Evolutionary conservation across 805 yeast genomes (phyloP).

Genomic region (Wickerhamomyces chambardii): DNA sequence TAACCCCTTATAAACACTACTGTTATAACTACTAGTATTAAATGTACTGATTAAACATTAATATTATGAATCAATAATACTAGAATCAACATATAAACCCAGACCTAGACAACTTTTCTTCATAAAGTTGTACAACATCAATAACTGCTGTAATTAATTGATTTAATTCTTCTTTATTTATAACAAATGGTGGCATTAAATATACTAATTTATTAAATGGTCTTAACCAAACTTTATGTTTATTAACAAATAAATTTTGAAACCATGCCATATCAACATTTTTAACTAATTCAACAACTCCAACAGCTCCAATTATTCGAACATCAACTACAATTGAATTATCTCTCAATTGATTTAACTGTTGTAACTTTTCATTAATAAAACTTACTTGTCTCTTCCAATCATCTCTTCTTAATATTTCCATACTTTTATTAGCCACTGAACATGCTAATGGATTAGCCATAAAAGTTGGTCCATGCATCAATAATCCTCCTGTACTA

Average conservation of each 20-base stretch:
- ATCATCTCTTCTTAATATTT: slow-evolving; percentile 12
- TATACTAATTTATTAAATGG: slow-evolving; percentile 16
- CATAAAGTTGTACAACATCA: slow-evolving; percentile 2
- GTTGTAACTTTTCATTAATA: slow-evolving; percentile 12
- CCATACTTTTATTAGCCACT: slow-evolving; percentile 14
- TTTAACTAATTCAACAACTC: slow-evolving; percentile 12
- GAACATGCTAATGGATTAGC: slow-evolving; percentile 19
- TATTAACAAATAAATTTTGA: slow-evolving; percentile 8
- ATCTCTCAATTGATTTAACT: neutral
- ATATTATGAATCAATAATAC: too few species aligned
- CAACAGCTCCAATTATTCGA: slow-evolving; percentile 16
- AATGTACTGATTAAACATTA: too few species aligned
- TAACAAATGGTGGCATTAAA: slow-evolving; percentile 20
- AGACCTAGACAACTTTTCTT: slow-evolving; percentile 3
- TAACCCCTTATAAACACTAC: too few species aligned
- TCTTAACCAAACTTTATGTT: slow-evolving; percentile 12
- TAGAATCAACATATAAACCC: too few species aligned
- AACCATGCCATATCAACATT: slow-evolving; percentile 14
- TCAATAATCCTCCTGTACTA: slow-evolving; percentile 14
- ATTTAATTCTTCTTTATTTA: slow-evolving; percentile 8
- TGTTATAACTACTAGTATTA: too few species aligned
- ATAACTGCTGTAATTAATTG: slow-evolving; percentile 4
- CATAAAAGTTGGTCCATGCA: slow-evolving; percentile 22
- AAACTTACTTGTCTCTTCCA: slow-evolving; percentile 12
- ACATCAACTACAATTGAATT: slow-evolving; percentile 9